phyloP scores from a whole-genome alignment of 2,329 filamentous ascomycete species.

The Fusarium napiforme region DNA sequence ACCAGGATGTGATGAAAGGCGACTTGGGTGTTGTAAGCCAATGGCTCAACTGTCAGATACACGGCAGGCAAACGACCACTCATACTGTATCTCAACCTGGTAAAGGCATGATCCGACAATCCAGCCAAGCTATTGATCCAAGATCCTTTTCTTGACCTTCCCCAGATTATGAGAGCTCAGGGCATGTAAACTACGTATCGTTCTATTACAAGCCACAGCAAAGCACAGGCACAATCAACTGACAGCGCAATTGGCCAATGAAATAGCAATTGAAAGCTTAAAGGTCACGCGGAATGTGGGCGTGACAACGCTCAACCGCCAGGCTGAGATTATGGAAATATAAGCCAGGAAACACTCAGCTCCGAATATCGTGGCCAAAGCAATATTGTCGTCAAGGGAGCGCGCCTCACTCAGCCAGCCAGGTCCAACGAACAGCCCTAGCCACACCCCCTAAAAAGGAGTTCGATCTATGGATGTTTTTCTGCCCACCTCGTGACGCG shows the following conservation, averaged over 20 bases:
- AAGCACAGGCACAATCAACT: not conserved
- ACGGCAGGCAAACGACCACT: not conserved
- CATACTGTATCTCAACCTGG: not conserved
- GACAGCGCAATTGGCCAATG: not conserved
- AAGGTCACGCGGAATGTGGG: slow-evolving; percentile 7
- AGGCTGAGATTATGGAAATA: not conserved
- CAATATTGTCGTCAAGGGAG: slow-evolving; percentile 9
- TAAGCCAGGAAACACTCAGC: slow-evolving; percentile 13
- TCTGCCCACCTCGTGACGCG: slow-evolving; percentile 43
- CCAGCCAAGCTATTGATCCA: not conserved
- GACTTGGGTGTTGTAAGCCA: not conserved
- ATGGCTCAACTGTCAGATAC: not conserved
- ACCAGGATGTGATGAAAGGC: not conserved
- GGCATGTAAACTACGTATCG: not conserved
- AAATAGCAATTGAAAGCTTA: not conserved
- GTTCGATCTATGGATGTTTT: slow-evolving; percentile 24
- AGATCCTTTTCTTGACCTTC: slow-evolving; percentile 11
- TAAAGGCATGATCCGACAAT: not conserved
- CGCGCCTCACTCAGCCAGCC: slow-evolving; percentile 16
- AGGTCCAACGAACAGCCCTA: slow-evolving; percentile 9
- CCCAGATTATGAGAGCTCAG: slow-evolving; percentile 2
- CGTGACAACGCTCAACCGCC: slow-evolving; percentile 3
- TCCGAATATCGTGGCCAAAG: slow-evolving; percentile 21
- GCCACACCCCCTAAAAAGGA: slow-evolving; percentile 22
- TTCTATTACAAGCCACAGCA: not conserved